These are phyloP conservation scores for Fusarium bactridioides DNA, from an alignment of 2,329 filamentous ascomycete species.

Conservation along the genomic window DNA sequence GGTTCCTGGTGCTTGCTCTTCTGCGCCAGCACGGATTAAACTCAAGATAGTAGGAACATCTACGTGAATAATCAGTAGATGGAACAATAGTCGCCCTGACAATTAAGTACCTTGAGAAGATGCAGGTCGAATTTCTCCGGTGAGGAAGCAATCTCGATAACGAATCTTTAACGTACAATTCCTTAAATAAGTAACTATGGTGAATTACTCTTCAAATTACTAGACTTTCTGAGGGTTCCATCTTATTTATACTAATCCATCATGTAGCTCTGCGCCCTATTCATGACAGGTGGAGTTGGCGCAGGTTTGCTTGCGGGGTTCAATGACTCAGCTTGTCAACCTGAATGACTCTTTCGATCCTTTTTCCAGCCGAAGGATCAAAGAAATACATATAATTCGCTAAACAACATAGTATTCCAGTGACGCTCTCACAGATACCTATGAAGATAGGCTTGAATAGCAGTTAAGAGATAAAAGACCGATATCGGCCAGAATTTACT, in stretches of 20 bases:
- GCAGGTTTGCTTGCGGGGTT: neutral
- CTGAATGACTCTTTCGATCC: neutral
- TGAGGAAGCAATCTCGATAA: neutral
- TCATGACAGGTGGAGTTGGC: neutral
- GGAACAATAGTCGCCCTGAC: too few relatives aligned
- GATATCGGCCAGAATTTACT: too few relatives aligned
- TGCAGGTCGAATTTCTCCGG: neutral
- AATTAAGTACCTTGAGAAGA: neutral
- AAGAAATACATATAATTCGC: too few relatives aligned
- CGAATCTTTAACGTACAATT: too few relatives aligned
- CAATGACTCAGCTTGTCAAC: neutral
- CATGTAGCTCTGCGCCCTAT: neutral
- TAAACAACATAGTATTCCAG: neutral
- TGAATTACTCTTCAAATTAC: neutral
- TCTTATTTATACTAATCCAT: neutral
- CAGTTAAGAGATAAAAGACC: too few relatives aligned
- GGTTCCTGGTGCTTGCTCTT: neutral
- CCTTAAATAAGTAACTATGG: rapidly evolving
- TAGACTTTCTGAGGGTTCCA: rapidly evolving
- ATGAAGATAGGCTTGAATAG: neutral
- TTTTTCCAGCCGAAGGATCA: neutral
- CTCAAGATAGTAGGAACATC: neutral
- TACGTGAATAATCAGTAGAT: neutral
- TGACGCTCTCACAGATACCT: rapidly evolving
- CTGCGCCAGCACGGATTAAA: neutral